Conservation (phyloP, 331 rosid species). For the Malus hybrid region DNA sequence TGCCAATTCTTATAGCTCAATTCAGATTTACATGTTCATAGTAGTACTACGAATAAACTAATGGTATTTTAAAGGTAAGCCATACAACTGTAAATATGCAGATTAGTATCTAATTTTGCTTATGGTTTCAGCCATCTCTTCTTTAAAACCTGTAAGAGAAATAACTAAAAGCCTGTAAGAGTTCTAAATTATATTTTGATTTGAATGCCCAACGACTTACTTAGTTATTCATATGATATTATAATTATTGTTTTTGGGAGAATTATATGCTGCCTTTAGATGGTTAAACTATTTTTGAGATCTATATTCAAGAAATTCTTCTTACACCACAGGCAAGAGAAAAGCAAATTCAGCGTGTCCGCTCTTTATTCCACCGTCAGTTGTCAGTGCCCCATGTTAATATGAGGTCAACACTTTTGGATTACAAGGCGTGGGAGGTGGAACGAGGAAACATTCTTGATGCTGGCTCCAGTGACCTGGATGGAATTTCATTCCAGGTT, state of each 20-base stretch:
- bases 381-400: conserved; percentile 72
- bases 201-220: neutral
- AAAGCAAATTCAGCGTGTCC: conserved; percentile 64
- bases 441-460: conserved; percentile 46
- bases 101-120: neutral
- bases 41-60: neutral
- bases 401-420: conserved; percentile 55
- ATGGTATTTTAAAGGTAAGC: neutral
- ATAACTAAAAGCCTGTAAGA: neutral
- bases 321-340: conserved; percentile 52
- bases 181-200: neutral
- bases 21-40: neutral
- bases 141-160: neutral
- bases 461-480: conserved; percentile 30
- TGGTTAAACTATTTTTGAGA: neutral
- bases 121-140: neutral
- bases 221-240: neutral
- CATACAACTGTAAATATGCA: neutral
- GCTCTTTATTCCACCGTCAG: conserved; percentile 74
- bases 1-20: neutral
- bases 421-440: conserved; percentile 82
- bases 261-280: neutral
- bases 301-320: conserved; percentile 20
- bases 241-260: neutral
- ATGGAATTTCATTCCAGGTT: conserved; percentile 50